A percentile compares a stretch with the other conserved stretches of the same genome.
Evolutionary conservation across 257 asterid species (phyloP).

Genomic region (Echites panduratus): DNA sequence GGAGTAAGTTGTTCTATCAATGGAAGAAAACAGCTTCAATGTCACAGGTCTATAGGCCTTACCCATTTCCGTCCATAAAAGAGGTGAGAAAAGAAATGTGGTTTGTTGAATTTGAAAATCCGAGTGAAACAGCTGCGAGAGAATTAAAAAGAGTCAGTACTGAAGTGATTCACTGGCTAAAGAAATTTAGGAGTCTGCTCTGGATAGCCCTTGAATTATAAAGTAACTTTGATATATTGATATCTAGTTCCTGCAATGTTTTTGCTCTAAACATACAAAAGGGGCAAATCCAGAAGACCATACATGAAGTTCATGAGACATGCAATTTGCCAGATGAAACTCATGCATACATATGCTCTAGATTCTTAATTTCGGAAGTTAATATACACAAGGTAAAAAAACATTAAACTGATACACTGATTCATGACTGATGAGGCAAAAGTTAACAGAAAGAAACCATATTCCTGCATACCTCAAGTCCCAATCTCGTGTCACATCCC

Average conservation of each 20-base stretch:
- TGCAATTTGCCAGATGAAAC: background rate
- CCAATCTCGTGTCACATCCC: conserved; percentile 96
- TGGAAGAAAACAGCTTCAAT: background rate
- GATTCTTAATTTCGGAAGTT: background rate
- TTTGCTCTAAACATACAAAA: background rate
- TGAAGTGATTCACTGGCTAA: conserved; percentile 1
- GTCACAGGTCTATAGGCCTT: conserved; percentile 21
- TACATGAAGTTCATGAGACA: background rate
- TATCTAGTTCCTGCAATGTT: background rate
- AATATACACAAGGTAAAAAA: background rate
- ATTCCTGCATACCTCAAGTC: conserved; percentile 65
- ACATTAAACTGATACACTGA: background rate
- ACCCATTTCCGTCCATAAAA: conserved; percentile 91
- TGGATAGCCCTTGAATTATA: background rate
- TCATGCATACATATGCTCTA: background rate
- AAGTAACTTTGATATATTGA: background rate
- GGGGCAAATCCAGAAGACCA: background rate
- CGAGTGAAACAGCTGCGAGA: conserved; percentile 81
- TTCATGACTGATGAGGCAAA: background rate
- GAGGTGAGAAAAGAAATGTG: conserved; percentile 51
- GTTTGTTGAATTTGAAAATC: conserved; percentile 85
- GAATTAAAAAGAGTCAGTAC: conserved; percentile 8
- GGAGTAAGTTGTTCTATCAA: background rate
- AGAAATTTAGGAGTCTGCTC: background rate
- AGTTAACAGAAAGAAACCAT: background rate